These are phyloP conservation scores for Xylariaceae sp. DNA, from an alignment of 2,329 filamentous ascomycete genomes.

Conservation along the genomic window DNA sequence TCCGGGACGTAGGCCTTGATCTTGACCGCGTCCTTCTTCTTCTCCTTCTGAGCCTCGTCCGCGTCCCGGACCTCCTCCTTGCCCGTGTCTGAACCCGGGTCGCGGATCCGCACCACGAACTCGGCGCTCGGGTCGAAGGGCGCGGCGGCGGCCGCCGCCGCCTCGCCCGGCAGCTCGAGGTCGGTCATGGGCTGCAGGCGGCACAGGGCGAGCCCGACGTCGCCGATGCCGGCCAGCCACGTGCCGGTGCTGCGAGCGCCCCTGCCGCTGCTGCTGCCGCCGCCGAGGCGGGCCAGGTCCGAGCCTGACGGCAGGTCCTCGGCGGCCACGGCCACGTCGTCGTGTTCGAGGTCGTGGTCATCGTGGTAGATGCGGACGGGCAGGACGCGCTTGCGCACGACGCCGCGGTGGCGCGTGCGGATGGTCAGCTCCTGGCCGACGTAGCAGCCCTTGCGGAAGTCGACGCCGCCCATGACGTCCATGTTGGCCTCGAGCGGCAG, in stretches of 20 bases:
- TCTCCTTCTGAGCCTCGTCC: slow-evolving; percentile 15
- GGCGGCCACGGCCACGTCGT: slow-evolving; percentile 4
- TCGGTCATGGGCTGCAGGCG: slow-evolving; percentile 88
- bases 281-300: slow-evolving; percentile 19
- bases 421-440: slow-evolving; percentile 95
- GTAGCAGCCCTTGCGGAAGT: slow-evolving; percentile 96
- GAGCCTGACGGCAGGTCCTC: slow-evolving; percentile 1
- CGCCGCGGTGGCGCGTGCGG: slow-evolving; percentile 86
- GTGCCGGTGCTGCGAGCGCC: slow-evolving; percentile 70
- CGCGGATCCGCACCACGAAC: slow-evolving; percentile 45
- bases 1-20: slow-evolving; percentile 77
- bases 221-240: slow-evolving; percentile 71
- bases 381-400: slow-evolving; percentile 83
- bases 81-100: slow-evolving; percentile 29
- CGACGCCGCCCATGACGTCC: slow-evolving; percentile 76
- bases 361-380: slow-evolving; percentile 66
- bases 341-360: slow-evolving; percentile 37
- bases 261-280: slow-evolving; percentile 44
- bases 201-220: slow-evolving; percentile 80
- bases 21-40: slow-evolving; percentile 34
- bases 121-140: slow-evolving; percentile 54
- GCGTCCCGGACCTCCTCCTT: slow-evolving; percentile 34
- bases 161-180: slow-evolving; percentile 60
- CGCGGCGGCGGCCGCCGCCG: slow-evolving; percentile 52
- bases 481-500: slow-evolving; percentile 86